Evolutionary conservation across 352 stramenopile genomes (phyloP).

Genomic region (Phytopythium montanum): DNA sequence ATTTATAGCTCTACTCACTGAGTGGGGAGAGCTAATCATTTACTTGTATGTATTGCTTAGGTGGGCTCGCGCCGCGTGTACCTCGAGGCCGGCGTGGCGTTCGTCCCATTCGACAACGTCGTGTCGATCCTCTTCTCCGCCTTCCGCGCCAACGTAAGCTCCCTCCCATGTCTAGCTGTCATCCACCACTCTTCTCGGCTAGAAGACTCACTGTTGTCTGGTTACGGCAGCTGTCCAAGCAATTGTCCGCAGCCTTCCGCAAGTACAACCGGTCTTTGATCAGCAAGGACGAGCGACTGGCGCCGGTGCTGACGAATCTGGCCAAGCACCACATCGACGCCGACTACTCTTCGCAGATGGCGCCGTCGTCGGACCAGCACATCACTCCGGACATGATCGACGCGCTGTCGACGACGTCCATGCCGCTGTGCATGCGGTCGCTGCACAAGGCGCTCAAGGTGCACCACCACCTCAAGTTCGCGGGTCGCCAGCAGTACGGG

Average conservation of each 20-base stretch:
- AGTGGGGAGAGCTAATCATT: not conserved
- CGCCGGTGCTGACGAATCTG: conserved; percentile 93
- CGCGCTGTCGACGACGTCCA: conserved; percentile 80
- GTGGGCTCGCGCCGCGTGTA: conserved; percentile 90
- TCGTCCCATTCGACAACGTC: conserved; percentile 93
- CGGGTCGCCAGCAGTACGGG: conserved; percentile 96
- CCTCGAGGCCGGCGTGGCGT: conserved; percentile 92
- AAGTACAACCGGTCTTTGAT: conserved; percentile 90
- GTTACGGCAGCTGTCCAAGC: conserved; percentile 78
- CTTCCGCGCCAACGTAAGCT: conserved; percentile 87
- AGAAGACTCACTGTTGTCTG: not conserved
- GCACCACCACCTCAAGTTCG: conserved; percentile 97
- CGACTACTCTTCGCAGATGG: conserved; percentile 64
- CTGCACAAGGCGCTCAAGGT: conserved; percentile 93
- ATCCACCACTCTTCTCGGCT: not conserved
- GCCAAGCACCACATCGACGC: conserved; percentile 96
- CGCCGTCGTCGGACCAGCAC: conserved; percentile 38
- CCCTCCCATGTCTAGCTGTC: not conserved
- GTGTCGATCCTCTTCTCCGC: conserved; percentile 93
- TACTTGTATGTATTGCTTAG: conserved; percentile 9
- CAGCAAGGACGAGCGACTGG: conserved; percentile 91
- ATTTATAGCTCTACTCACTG: not conserved
- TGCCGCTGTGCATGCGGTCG: conserved; percentile 98
- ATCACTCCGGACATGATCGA: conserved; percentile 93
- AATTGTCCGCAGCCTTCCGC: conserved; percentile 84